Evolutionary conservation across 192 early-diverging fungal species (phyloP).

Genomic region (Backusella australiensis): DNA sequence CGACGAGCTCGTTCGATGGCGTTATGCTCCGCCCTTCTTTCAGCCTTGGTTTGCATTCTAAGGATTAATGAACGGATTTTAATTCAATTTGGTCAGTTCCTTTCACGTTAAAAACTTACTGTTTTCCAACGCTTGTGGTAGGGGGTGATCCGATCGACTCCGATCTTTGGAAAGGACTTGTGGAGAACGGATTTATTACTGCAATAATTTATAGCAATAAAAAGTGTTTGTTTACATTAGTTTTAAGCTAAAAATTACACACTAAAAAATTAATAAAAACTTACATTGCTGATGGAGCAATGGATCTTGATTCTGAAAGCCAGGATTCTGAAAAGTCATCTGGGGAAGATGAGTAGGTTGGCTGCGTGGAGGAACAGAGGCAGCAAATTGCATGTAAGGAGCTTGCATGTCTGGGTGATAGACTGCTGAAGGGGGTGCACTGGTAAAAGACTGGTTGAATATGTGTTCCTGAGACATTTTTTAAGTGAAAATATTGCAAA

Average conservation of each 20-base stretch:
- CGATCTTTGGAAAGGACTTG: conserved; percentile 2
- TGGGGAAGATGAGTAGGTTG: not conserved
- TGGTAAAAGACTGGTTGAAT: conserved; percentile 4
- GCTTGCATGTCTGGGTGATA: not conserved
- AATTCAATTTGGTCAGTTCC: not conserved
- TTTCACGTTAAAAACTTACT: not conserved
- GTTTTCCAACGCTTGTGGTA: not conserved
- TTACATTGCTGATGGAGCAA: conserved; percentile 9
- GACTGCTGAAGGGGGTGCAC: not conserved
- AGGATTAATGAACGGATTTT: not conserved
- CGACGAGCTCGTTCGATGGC: conserved; percentile 77
- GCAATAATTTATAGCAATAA: not conserved
- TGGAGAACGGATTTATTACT: not conserved
- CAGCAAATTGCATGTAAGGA: conserved; percentile 10
- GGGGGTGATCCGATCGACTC: not conserved
- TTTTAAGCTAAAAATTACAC: not conserved
- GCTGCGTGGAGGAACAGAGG: conserved; percentile 4
- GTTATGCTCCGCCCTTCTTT: conserved; percentile 71
- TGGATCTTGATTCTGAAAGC: not conserved
- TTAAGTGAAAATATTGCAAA: not conserved
- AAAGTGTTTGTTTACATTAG: not conserved
- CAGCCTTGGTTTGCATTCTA: conserved; percentile 20
- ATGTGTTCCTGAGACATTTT: not conserved
- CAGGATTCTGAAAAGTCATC: conserved; percentile 1
- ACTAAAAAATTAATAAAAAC: not conserved